These are phyloP conservation scores for Nakataea oryzae DNA, from an alignment of 2,329 filamentous ascomycete genomes.

Conservation along the genomic window DNA sequence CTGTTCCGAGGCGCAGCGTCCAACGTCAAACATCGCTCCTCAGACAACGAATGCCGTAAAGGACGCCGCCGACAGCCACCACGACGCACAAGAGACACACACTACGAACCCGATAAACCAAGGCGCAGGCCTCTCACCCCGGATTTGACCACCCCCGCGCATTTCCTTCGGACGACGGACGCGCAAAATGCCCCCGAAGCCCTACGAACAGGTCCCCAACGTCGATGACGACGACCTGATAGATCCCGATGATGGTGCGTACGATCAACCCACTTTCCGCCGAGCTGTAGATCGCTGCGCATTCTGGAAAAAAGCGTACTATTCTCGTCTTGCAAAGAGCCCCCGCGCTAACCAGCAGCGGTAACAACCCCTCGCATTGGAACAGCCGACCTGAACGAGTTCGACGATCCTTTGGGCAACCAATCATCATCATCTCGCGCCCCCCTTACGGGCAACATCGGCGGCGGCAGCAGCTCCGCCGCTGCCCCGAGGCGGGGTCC, in stretches of 20 bases:
- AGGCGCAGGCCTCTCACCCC: too few species aligned
- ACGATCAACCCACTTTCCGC: constrained; percentile 12
- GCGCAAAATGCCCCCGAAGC: constrained; percentile 19
- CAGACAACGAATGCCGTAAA: too few species aligned
- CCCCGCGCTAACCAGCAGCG: constrained; percentile 2
- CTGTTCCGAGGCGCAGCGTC: too few species aligned
- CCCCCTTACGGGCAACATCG: constrained; percentile 77
- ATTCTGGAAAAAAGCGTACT: too few species aligned
- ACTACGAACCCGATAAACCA: too few species aligned
- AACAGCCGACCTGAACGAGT: constrained; percentile 76
- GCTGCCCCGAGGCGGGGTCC: constrained; percentile 38
- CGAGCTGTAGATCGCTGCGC: too few species aligned
- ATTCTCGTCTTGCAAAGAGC: too few species aligned
- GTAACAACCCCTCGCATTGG: background rate
- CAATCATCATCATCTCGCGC: constrained; percentile 57
- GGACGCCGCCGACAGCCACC: too few species aligned
- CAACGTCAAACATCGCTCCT: too few species aligned
- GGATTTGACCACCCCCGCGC: too few species aligned
- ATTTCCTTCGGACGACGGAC: too few species aligned
- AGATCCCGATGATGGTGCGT: constrained; percentile 65
- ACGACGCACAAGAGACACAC: too few species aligned
- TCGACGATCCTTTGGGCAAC: constrained; percentile 71
- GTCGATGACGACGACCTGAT: constrained; percentile 60
- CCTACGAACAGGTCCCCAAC: constrained; percentile 51
- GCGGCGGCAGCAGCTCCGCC: constrained; percentile 23